Base-by-base conservation (phyloP, 164 flowering plant species). In the Paratinospora sagittata region DNA sequence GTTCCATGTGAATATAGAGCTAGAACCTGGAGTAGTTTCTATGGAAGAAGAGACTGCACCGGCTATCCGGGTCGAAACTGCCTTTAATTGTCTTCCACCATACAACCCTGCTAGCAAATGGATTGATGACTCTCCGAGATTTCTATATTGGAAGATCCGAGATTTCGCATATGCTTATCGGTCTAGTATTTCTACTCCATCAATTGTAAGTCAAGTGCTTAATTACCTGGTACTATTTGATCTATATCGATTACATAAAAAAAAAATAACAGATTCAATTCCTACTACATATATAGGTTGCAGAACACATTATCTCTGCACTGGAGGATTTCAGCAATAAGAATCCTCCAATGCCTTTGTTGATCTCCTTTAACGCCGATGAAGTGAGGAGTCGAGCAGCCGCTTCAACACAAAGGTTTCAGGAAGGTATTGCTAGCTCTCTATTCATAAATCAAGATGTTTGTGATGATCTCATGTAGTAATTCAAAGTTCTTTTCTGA, bases 151-250 rank as follows among this genome's bases (percentile, higher is more conserved):
- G 99, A 95, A 83, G 72, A 91, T 95, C 69, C 89, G 97, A 60
- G 97, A 95, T 78, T 92, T 79, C 81, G 93, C 97, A 63, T 82
- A 91, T 84, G 97, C 99, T 73, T 92, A 95, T 78, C 92, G 85
- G 55, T 80, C 90, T 37, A 73, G 74, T 70, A 73, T 76, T 65
- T 78, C 81, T 2, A 90, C 97, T 62, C 99, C 99, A 33, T 85
- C 87, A n/a, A 79, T 80, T 77, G 99, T 89, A 78, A 75, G 82
- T 77, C 34, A 27, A 55, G 26, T 55, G 61, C 34, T 30, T 30
- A 30, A 30, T 19, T 55, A 55, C 61, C 19, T 55, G 5, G 24
- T 19, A 17, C 61, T 55, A 55, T 55, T n/a, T 21, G 9, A 19
- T 55, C 24, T 21, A 8, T n/a, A 55, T 55, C 9, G 23, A 55